These are phyloP conservation scores for Penicillium salamii DNA, from an alignment of 495 filamentous ascomycete genomes.

Conservation along the genomic window DNA sequence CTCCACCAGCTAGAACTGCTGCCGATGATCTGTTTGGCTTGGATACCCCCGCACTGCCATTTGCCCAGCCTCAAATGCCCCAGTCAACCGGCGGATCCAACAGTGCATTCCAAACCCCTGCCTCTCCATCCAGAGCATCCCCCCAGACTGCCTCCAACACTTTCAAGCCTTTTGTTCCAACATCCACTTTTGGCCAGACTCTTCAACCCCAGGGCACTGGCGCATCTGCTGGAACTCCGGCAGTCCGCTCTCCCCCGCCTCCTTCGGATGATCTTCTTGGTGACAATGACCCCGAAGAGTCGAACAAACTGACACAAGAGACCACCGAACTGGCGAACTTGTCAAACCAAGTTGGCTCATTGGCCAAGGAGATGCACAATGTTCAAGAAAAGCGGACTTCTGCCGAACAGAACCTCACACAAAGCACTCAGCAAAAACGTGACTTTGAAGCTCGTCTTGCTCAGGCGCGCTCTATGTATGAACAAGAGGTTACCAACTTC, in stretches of 20 bases:
- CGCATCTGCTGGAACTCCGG: conserved; percentile 50
- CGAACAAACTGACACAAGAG: conserved; percentile 81
- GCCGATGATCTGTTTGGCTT: conserved; percentile 90
- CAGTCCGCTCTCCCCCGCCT: conserved; percentile 47
- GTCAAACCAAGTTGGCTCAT: conserved; percentile 86
- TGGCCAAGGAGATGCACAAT: conserved; percentile 91
- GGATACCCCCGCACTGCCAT: conserved; percentile 57
- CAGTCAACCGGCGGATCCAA: conserved; percentile 70
- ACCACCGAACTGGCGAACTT: conserved; percentile 93
- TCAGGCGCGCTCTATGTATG: conserved; percentile 81
- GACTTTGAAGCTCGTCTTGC: conserved; percentile 85
- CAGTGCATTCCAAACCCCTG: conserved; percentile 36
- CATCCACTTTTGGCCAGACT: conserved; percentile 83
- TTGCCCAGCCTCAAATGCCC: conserved; percentile 58
- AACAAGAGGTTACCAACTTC: conserved; percentile 85
- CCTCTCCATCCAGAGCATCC: conserved; percentile 40
- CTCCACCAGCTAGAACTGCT: conserved; percentile 60
- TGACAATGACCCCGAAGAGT: conserved; percentile 86
- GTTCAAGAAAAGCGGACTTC: conserved; percentile 75
- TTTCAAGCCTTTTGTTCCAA: conserved; percentile 89
- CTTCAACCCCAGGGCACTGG: conserved; percentile 78
- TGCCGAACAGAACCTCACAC: conserved; percentile 74
- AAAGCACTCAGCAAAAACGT: conserved; percentile 78
- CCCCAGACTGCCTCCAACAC: conserved; percentile 43
- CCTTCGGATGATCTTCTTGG: conserved; percentile 89